Evolutionary conservation across 345 rosid genomes (phyloP).

Genomic region (Citrus cavaleriei): DNA sequence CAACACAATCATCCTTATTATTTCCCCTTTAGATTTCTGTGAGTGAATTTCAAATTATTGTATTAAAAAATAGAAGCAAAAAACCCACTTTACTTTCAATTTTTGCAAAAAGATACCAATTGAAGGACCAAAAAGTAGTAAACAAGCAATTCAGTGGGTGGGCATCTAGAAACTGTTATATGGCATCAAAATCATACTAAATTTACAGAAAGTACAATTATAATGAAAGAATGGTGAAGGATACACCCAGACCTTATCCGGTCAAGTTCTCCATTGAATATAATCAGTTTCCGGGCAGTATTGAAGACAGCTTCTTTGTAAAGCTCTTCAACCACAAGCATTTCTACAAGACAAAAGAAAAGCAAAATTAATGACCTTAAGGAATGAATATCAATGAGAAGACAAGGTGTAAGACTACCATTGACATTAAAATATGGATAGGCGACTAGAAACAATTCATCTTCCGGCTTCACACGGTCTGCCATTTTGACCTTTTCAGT

Average conservation of each 20-base stretch:
- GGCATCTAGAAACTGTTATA: neutral
- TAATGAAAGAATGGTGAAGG: conserved; percentile 33
- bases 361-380: conserved; percentile 3
- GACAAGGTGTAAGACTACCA: conserved; percentile 36
- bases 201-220: neutral
- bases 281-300: conserved; percentile 59
- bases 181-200: neutral
- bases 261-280: conserved; percentile 93
- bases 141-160: neutral
- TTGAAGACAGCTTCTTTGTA: conserved; percentile 74
- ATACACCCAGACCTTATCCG: conserved; percentile 96
- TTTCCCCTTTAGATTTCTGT: too few relatives aligned
- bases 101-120: too few relatives aligned
- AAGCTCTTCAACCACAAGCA: conserved; percentile 78
- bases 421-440: conserved; percentile 93
- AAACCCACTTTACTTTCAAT: too few relatives aligned
- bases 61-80: too few relatives aligned
- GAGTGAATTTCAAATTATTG: too few relatives aligned
- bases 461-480: conserved; percentile 79
- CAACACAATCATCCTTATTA: too few relatives aligned
- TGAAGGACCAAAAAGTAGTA: neutral
- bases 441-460: conserved; percentile 72
- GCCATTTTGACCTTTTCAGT: conserved; percentile 73
- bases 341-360: conserved; percentile 35
- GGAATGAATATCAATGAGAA: conserved; percentile 2